phyloP scores from a whole-genome alignment of 768 basidiomycete genomes.

The Pulveroboletus sp. region DNA sequence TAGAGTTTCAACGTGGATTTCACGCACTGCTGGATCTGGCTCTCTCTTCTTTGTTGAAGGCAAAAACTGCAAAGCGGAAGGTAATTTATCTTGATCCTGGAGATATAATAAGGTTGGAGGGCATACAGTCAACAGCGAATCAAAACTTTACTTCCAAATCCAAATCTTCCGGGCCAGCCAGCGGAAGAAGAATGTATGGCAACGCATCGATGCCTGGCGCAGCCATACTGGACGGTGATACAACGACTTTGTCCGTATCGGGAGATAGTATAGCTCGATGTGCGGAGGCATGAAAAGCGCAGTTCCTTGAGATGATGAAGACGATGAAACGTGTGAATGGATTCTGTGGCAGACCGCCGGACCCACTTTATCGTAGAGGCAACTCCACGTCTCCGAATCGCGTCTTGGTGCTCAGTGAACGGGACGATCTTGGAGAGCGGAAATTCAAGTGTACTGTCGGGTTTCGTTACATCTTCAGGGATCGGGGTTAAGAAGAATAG shows the following conservation, averaged over 20 bases:
- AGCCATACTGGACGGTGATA: slow-evolving; percentile 53
- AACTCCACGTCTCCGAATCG: slow-evolving; percentile 84
- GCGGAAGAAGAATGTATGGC: slow-evolving; percentile 81
- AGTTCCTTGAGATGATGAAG: slow-evolving; percentile 53
- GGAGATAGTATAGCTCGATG: slow-evolving; percentile 72
- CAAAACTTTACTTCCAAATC: slow-evolving; percentile 70
- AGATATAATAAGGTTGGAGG: background rate
- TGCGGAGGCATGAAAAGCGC: slow-evolving; percentile 63
- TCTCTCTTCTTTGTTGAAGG: slow-evolving; percentile 85
- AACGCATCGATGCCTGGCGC: slow-evolving; percentile 83
- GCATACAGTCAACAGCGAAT: background rate
- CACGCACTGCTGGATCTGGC: slow-evolving; percentile 66
- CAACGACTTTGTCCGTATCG: slow-evolving; percentile 53
- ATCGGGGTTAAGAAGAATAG: slow-evolving; percentile 74
- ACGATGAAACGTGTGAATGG: slow-evolving; percentile 13
- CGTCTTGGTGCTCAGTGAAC: slow-evolving; percentile 89
- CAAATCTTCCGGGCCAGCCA: slow-evolving; percentile 94
- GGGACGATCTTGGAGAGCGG: slow-evolving; percentile 78
- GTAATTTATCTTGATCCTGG: slow-evolving; percentile 88
- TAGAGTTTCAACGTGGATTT: slow-evolving; percentile 87
- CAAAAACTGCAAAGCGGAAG: slow-evolving; percentile 81
- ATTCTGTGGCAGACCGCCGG: slow-evolving; percentile 1
- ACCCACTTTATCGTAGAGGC: slow-evolving; percentile 82
- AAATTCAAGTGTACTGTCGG: slow-evolving; percentile 58
- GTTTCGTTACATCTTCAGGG: slow-evolving; percentile 45